Conservation (phyloP, 2,329 filamentous ascomycete genomes). For the Cladophialophora exuberans region DNA sequence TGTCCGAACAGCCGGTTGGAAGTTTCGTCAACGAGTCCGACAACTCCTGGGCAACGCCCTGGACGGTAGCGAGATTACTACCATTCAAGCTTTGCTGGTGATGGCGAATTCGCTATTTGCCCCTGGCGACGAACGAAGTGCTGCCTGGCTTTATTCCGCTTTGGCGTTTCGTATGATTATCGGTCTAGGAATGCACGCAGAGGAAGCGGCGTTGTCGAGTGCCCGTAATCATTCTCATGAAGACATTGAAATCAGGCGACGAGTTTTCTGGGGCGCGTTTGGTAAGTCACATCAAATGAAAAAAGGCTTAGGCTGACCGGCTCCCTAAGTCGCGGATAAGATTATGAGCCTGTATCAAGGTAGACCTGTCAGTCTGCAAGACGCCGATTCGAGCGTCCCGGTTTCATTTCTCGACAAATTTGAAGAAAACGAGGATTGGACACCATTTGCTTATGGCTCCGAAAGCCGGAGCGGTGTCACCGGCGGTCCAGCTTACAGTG, state of each 20-base stretch:
- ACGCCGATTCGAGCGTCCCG: conserved; percentile 29
- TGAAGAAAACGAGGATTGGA: conserved; percentile 38
- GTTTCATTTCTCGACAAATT: conserved; percentile 37
- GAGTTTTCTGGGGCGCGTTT: conserved; percentile 42
- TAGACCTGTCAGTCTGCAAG: conserved; percentile 29
- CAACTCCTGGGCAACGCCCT: conserved; percentile 41
- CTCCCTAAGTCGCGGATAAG: too few relatives aligned
- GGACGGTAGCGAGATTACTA: conserved; percentile 43
- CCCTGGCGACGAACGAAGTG: conserved; percentile 41
- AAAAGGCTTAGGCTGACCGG: too few relatives aligned
- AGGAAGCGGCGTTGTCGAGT: neutral
- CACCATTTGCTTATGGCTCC: too few relatives aligned
- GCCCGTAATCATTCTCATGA: conserved; percentile 24
- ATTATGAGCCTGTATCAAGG: conserved; percentile 28
- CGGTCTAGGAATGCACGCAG: conserved; percentile 43
- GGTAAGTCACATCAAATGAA: too few relatives aligned
- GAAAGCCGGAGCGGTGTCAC: too few relatives aligned
- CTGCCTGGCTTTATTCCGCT: conserved; percentile 43
- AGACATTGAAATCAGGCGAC: conserved; percentile 37
- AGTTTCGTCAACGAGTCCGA: conserved; percentile 46
- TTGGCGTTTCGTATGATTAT: conserved; percentile 47
- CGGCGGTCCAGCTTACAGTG: too few relatives aligned
- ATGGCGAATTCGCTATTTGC: conserved; percentile 40
- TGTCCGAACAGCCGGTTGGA: conserved; percentile 40
- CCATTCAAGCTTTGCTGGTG: conserved; percentile 41